Conservation (phyloP, 2,329 filamentous ascomycete genomes). For the Fonsecaea nubica region DNA sequence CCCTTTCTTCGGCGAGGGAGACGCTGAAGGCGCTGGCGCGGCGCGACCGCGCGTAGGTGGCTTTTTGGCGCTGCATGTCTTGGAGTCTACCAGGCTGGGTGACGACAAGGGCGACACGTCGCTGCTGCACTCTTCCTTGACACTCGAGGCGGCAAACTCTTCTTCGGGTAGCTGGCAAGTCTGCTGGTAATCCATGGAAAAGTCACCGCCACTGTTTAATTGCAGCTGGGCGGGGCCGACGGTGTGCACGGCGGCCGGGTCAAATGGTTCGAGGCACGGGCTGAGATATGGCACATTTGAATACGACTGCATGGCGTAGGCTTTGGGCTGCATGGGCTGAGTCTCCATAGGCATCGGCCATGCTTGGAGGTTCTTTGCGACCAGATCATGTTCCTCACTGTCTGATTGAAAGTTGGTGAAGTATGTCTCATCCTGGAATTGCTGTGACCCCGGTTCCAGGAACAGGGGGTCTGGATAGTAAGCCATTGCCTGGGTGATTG, state of each 20-base stretch:
- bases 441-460: conserved; percentile 11
- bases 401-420: conserved; percentile 4
- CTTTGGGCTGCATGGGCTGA: not conserved
- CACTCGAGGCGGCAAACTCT: not conserved
- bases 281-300: conserved; percentile 10
- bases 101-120: conserved; percentile 10
- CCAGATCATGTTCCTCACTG: conserved; percentile 3
- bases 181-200: not conserved
- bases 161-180: not conserved
- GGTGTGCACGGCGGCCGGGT: conserved; percentile 5
- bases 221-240: conserved; percentile 1
- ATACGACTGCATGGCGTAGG: not conserved
- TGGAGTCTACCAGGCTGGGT: not conserved
- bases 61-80: not conserved
- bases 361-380: not conserved
- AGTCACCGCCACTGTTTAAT: not conserved
- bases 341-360: not conserved
- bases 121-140: not conserved
- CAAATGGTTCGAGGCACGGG: conserved; percentile 10
- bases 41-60: not conserved
- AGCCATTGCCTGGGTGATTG: conserved; percentile 2
- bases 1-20: not conserved
- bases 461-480: conserved; percentile 16
- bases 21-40: not conserved
- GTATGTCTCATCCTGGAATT: conserved; percentile 11